Evolutionary conservation across 2,329 filamentous ascomycete genomes (phyloP).

Genomic region (Aspergillus pseudoterreus): DNA sequence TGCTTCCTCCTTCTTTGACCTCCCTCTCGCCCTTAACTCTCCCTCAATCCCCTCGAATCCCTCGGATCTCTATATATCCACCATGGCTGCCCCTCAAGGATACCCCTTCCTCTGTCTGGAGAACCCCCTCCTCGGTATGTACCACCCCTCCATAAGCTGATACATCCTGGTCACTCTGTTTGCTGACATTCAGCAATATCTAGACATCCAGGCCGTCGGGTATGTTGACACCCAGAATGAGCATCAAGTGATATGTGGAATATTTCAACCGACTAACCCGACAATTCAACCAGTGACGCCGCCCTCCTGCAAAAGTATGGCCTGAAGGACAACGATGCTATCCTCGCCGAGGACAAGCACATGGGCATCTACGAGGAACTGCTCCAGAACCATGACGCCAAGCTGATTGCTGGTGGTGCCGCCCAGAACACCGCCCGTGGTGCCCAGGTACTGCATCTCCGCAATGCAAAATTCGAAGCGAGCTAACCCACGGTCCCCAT

Average conservation of each 20-base stretch:
- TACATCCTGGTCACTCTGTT: background rate
- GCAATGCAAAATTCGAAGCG: background rate
- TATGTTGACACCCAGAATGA: conserved; percentile 33
- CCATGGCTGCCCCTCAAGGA: conserved; percentile 72
- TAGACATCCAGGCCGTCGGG: conserved; percentile 85
- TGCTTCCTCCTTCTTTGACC: conserved; percentile 8
- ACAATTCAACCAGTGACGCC: conserved; percentile 58
- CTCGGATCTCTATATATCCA: conserved; percentile 14
- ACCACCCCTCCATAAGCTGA: background rate
- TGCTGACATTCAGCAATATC: conserved; percentile 17
- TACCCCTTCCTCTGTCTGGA: conserved; percentile 90
- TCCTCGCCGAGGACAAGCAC: conserved; percentile 92
- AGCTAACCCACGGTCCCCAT: background rate
- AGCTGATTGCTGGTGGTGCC: conserved; percentile 91
- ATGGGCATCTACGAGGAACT: conserved; percentile 80
- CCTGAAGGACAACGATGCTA: conserved; percentile 94
- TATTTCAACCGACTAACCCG: conserved; percentile 1
- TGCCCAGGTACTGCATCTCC: conserved; percentile 58
- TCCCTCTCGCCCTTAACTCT: conserved; percentile 3
- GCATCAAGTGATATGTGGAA: background rate
- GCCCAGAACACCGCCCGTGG: conserved; percentile 97
- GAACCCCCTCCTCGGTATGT: conserved; percentile 87
- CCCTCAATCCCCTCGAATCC: conserved; percentile 2
- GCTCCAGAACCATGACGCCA: conserved; percentile 84
- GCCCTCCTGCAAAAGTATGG: conserved; percentile 86